phyloP scores from a whole-genome alignment of 2,329 filamentous ascomycete genomes.

The Boeremia lycopersici region DNA sequence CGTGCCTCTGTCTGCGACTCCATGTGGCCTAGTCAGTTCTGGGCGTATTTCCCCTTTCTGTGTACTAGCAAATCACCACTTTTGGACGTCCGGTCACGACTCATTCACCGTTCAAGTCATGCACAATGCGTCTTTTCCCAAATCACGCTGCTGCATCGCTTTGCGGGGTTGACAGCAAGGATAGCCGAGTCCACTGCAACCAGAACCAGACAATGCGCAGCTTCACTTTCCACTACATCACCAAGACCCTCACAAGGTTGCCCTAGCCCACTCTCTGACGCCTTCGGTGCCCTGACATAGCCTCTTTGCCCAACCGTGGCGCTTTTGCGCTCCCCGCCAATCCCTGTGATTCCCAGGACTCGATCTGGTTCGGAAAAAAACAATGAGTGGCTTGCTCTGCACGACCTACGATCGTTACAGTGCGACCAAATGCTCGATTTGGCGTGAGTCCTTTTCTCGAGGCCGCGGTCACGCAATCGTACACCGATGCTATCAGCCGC shows the following conservation, averaged over 20 bases:
- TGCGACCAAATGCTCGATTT: not conserved
- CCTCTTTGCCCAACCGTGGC: conserved; percentile 10
- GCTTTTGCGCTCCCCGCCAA: not conserved
- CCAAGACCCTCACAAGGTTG: not conserved
- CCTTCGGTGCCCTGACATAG: conserved; percentile 5
- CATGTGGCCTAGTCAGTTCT: conserved; percentile 11
- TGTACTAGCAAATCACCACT: conserved; percentile 7
- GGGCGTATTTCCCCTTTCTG: conserved; percentile 15
- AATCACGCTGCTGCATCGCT: not conserved
- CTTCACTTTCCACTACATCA: conserved; percentile 8
- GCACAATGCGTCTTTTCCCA: conserved; percentile 7
- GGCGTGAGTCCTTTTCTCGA: not conserved
- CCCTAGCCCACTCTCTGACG: conserved; percentile 1
- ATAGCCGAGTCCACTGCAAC: conserved; percentile 3
- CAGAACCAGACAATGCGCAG: not conserved
- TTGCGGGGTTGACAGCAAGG: conserved; percentile 8
- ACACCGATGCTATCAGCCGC: conserved; percentile 7
- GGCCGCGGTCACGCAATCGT: conserved; percentile 1
- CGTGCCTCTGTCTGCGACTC: not conserved
- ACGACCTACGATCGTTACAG: conserved; percentile 10
- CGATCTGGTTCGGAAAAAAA: conserved; percentile 5
- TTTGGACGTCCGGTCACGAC: conserved; percentile 7
- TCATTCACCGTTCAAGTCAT: conserved; percentile 11
- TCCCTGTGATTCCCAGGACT: conserved; percentile 6
- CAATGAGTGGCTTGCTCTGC: conserved; percentile 13